Evolutionary conservation across 441 rosid genomes (phyloP), one percentile per base, ranked within the genome.

Genomic region (Omphalea diandra): DNA sequence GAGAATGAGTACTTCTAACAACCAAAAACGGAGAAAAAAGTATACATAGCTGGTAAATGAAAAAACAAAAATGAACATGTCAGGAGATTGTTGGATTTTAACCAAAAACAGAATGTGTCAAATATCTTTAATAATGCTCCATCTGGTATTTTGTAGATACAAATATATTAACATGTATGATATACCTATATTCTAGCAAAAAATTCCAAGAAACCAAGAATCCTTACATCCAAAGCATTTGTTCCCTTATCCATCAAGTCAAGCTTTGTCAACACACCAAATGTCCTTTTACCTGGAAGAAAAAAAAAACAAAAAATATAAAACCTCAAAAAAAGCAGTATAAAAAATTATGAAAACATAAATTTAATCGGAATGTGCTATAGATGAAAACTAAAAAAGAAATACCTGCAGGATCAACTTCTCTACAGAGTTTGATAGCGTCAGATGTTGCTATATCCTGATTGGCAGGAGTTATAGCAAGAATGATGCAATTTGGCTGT

Each of bases 231-330:
- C 72, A 88, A 65, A 46, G 97, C 98, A 74, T 90, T 85, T 65
- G 98, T 94, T 78, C 98, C 98, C 84, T 87, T 90, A 82, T 94
- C 97, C 98, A 92, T 94, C 84, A 94, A 71, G 82, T 94, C 99
- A 73, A 92, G 87, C 84, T 94, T 94, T 49, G 99, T 94, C 67
- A 92, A 71, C 70, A 92, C 99, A 40, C 99, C 99, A 76, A 87
- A 90, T 63, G 98, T 92, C 84, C 96, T 86, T 75, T 89, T 93
- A 62, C 97, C 99, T 93, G 72, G 24, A 67, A n/a, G n/a, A n/a
- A n/a, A n/a, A n/a, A 56, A 65, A n/a, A 46, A 73, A 43, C 32
- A 72, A 15, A 41, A 55, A 20, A 59, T 7, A n/a, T 55, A 2
- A 15, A 11, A 15, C 35, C 56, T 44, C 38, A 71, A 32, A 43